Percentiles rank a stretch among this genome's conserved stretches.
phyloP scores from a whole-genome alignment of 768 basidiomycete species.

The Pleurotus salmoneostramineus region DNA sequence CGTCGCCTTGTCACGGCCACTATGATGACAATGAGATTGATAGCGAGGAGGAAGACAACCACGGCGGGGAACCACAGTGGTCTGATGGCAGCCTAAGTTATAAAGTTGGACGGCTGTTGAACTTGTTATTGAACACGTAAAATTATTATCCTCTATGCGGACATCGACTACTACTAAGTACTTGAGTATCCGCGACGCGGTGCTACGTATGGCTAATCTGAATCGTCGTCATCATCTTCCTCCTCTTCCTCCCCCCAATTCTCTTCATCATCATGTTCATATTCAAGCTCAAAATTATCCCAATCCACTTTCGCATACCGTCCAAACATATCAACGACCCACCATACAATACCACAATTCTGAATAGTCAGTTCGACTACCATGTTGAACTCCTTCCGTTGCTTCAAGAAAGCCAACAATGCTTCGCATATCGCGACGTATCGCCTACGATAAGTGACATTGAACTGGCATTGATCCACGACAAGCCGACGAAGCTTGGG shows the following conservation, averaged over 20 bases:
- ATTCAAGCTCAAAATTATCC: constrained; percentile 24
- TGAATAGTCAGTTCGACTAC: no score
- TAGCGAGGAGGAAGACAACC: no score
- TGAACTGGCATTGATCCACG: not conserved
- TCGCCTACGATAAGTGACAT: not conserved
- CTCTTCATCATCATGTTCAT: constrained; percentile 18
- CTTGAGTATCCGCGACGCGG: no score
- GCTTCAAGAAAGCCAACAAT: not conserved
- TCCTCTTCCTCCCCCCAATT: constrained; percentile 20
- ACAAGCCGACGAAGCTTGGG: not conserved
- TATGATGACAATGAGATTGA: no score
- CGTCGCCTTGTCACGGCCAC: no score
- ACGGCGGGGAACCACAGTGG: no score
- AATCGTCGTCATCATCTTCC: constrained; percentile 14
- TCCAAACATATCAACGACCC: constrained; percentile 20
- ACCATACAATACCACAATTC: no score
- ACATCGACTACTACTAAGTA: no score
- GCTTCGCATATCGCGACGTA: not conserved
- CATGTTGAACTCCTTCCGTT: not conserved
- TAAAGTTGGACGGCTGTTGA: no score
- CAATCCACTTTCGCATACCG: constrained; percentile 23
- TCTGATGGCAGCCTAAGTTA: no score
- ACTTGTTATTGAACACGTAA: no score
- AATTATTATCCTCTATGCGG: no score
- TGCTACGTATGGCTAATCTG: not conserved